Base-by-base conservation (phyloP, 75 land plant genomes). In the Pinus albicaulis region DNA sequence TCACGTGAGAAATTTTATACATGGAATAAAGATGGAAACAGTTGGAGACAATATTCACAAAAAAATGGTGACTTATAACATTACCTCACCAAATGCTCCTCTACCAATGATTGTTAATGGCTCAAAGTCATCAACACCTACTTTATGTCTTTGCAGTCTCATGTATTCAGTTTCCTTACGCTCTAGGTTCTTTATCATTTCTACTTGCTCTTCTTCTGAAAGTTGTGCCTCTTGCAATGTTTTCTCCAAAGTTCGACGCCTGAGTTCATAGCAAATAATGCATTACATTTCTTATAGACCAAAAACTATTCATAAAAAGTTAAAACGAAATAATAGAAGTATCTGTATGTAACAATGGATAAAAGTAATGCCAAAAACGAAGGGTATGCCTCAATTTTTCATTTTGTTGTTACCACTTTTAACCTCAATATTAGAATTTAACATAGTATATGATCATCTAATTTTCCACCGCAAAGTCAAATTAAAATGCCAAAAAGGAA, bases 71-170 rank as follows among this genome's bases (percentile, higher is more conserved):
- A 38, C 71, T 68, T 34, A 55, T 70, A 26, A 4, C 10, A 55
- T 23, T 86, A 93, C 96, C 94, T 93, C 96, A 23, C 90, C 94
- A 75, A 91, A 91, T 44, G 96, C 93, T 57, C 96, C 96, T 83
- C 87, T 85, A 2, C 96, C 96, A 83, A 93, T 93, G 5, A 93
- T 83, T 31, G 88, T 91, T 62, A 93, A 75, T 62, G 85, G 90
- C 61, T 93, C 96, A 84, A 93, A 93, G 76, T 93, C 96, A 83
- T 93, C 96, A 75, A 93, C 89, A 73, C 93, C 92, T 70, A 93
- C 73, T 82, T 92, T 91, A 71, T 89, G 93, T 58, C 96, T 81
- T 75, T 93, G 96, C 69, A 89, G 36, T 52, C 94, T 83, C 96
- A 93, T 91, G 57, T 83, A 92, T 74, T 93, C 93, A 28, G 96